phyloP scores from a whole-genome alignment of 257 asterid genomes.

The Fraxinus pennsylvanica region DNA sequence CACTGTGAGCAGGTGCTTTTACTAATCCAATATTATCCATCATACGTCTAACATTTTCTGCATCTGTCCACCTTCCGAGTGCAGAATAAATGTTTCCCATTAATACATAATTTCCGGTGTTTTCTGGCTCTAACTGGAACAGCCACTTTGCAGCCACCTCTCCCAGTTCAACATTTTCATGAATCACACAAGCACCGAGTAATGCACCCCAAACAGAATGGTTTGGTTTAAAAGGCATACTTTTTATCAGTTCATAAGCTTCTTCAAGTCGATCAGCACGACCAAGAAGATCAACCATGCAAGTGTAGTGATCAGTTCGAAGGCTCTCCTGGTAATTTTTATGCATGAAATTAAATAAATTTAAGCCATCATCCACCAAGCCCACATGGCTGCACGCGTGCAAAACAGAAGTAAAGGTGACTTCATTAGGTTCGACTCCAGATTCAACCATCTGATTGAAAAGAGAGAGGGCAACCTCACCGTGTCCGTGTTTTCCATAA shows the following conservation, averaged over 20 bases:
- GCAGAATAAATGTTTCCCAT: constrained; percentile 83
- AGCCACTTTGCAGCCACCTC: constrained; percentile 76
- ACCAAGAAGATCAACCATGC: constrained; percentile 94
- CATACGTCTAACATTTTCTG: constrained; percentile 60
- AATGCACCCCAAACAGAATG: constrained; percentile 86
- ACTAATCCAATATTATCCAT: constrained; percentile 61
- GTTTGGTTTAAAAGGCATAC: constrained; percentile 54
- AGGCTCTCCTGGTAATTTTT: constrained; percentile 45
- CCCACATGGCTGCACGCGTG: constrained; percentile 93
- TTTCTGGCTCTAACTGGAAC: constrained; percentile 72
- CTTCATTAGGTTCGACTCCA: constrained; percentile 72
- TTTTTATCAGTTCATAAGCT: constrained; percentile 58
- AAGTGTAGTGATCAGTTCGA: constrained; percentile 67
- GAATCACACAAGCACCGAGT: constrained; percentile 77
- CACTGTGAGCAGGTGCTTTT: constrained; percentile 80
- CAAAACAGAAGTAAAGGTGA: constrained; percentile 77
- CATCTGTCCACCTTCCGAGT: constrained; percentile 86
- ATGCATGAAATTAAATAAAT: constrained; percentile 59
- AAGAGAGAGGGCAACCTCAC: constrained; percentile 59
- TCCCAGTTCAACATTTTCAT: constrained; percentile 80
- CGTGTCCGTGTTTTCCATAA: constrained; percentile 79
- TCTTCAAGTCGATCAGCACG: constrained; percentile 79
- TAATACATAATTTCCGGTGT: constrained; percentile 75
- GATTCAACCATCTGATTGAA: constrained; percentile 76
- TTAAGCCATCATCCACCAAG: constrained; percentile 75